phyloP scores from a whole-genome alignment of 2,329 filamentous ascomycete genomes.

The Apiospora malaysiana region DNA sequence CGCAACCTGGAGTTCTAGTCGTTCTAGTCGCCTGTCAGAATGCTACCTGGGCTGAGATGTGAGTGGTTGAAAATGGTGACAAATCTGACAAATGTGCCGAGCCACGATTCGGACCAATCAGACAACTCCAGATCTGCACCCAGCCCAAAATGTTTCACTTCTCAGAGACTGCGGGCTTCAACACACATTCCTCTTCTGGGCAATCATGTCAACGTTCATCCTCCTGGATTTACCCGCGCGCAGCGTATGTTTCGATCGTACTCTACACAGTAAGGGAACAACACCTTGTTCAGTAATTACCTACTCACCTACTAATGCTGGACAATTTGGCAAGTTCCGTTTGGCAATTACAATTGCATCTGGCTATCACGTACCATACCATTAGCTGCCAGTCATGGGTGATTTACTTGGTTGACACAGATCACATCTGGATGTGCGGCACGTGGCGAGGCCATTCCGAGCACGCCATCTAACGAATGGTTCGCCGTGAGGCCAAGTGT shows the following conservation, averaged over 20 bases:
- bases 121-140: constrained; percentile 7
- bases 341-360: not conserved
- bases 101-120: not conserved
- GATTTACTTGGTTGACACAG: constrained; percentile 10
- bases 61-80: constrained; percentile 2
- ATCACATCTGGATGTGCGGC: constrained; percentile 6
- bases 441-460: not conserved
- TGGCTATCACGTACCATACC: not conserved
- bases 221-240: not conserved
- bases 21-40: not conserved
- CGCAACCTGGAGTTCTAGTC: not conserved
- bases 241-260: not conserved
- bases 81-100: not conserved
- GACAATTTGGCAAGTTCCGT: constrained; percentile 1
- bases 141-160: constrained; percentile 10
- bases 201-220: not conserved
- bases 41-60: not conserved
- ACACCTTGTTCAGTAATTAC: not conserved
- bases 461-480: constrained; percentile 1
- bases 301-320: not conserved
- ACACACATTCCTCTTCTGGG: not conserved
- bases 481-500: constrained; percentile 2
- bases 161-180: not conserved
- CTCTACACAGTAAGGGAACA: not conserved
- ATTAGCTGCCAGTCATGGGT: constrained; percentile 7